Conservation (phyloP, 805 yeast genomes). For the Metschnikowia amazonensis region DNA sequence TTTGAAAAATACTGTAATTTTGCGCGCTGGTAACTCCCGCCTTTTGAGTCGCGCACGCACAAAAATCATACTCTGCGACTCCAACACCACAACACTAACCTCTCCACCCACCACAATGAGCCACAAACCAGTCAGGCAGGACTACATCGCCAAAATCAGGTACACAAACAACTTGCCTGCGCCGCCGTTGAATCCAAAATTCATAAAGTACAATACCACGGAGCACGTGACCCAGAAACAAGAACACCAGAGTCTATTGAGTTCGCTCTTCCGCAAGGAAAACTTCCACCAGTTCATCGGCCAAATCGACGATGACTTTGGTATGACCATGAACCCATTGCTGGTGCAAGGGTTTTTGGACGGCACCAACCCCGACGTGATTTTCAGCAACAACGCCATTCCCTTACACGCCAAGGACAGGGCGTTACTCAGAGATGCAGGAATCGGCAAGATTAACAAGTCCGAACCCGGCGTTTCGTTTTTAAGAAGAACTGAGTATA, state of each 20-base stretch:
- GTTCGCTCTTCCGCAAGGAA: slow-evolving; percentile 71
- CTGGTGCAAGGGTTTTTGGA: slow-evolving; percentile 66
- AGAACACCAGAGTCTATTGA: slow-evolving; percentile 50
- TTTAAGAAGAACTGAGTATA: slow-evolving; percentile 91
- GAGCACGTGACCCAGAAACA: slow-evolving; percentile 32
- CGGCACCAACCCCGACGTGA: slow-evolving; percentile 46
- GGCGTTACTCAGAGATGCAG: slow-evolving; percentile 76
- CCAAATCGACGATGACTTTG: slow-evolving; percentile 57
- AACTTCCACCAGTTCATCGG: slow-evolving; percentile 60
- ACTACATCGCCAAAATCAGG: slow-evolving; percentile 75
- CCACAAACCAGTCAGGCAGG: slow-evolving; percentile 53
- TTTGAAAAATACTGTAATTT: too few species aligned
- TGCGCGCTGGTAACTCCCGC: too few species aligned
- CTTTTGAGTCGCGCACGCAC: slow-evolving; percentile 6
- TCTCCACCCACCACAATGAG: not conserved
- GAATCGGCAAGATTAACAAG: slow-evolving; percentile 41
- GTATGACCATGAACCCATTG: slow-evolving; percentile 74
- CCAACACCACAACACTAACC: not conserved
- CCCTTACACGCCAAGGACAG: slow-evolving; percentile 76
- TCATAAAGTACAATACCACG: slow-evolving; percentile 52
- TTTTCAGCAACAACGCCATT: slow-evolving; percentile 29
- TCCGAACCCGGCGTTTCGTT: slow-evolving; percentile 63
- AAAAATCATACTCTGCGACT: not conserved
- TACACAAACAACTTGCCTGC: slow-evolving; percentile 88
- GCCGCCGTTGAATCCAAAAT: slow-evolving; percentile 87